A percentile compares a stretch with the other conserved stretches of the same genome.
phyloP scores from a whole-genome alignment of 495 filamentous ascomycete genomes.

The Usnea hakonensis region DNA sequence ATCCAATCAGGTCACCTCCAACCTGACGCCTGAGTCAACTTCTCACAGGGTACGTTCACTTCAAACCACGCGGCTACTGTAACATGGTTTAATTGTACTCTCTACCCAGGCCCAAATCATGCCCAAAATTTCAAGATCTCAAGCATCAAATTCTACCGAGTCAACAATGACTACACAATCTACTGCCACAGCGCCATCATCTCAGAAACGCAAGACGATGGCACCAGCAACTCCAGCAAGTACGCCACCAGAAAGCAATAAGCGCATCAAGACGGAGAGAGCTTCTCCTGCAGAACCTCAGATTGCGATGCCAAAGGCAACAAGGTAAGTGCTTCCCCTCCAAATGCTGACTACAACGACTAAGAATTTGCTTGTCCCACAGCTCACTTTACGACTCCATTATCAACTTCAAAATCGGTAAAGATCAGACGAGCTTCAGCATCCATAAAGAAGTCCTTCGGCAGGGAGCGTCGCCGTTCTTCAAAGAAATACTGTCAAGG shows the following conservation, averaged over 20 bases:
- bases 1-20: no score
- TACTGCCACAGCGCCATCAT: neutral
- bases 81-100: no score
- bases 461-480: neutral
- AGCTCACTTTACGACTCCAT: slow-evolving; percentile 7
- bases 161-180: neutral
- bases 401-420: slow-evolving; percentile 1
- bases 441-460: slow-evolving; percentile 3
- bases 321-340: neutral
- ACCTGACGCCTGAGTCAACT: no score
- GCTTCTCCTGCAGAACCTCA: neutral
- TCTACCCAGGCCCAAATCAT: no score
- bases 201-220: neutral
- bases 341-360: neutral
- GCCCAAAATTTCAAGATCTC: neutral
- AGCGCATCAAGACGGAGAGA: neutral
- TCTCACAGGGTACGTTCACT: no score
- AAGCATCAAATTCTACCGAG: neutral
- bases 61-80: no score
- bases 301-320: neutral
- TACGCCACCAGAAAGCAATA: no score
- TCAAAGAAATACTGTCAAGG: neutral
- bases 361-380: neutral
- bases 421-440: neutral
- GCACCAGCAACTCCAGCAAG: neutral